Base-by-base conservation (phyloP, 2,329 filamentous ascomycete genomes). In the Knoxdaviesia capensis region DNA sequence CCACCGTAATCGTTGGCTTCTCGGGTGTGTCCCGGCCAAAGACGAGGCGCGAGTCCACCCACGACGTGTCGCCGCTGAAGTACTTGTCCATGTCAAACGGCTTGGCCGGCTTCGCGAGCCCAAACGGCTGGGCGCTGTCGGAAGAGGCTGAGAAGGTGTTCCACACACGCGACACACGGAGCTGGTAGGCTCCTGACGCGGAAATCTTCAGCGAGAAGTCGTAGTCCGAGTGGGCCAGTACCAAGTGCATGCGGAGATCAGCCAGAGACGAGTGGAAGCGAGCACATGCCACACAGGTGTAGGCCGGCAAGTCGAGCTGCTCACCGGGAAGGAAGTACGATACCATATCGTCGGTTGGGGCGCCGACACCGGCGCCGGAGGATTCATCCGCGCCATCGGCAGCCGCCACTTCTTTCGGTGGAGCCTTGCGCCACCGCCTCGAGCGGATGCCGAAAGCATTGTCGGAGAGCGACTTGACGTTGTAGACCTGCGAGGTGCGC, bases 401-500 rank as follows among this genome's bases (percentile, higher is more conserved):
- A n/a, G n/a, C n/a, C n/a, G n/a, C n/a, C n/a, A n/a, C n/a, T n/a
- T n/a, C n/a, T n/a, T n/a, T n/a, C n/a, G n/a, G n/a, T n/a, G n/a
- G n/a, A n/a, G n/a, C n/a, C n/a, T n/a, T n/a, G n/a, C n/a, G n/a
- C n/a, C n/a, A n/a, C n/a, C n/a, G n/a, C n/a, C n/a, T n/a, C n/a
- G n/a, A n/a, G n/a, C n/a, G n/a, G 62, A 35, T 68, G 4, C 71
- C 69, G 41, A 70, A 63, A 5, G 69, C 69, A 48, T 69, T 67
- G 48, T 71, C 69, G 52, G 66, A 75, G 10, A 77, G 56, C 8
- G 66, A 59, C 51, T 74, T 76, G 34, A 77, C 54, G 47, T 77
- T 77, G 51, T 77, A 77, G 28, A 64, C 62, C 45, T 68, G 66
- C 43, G 63, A 64, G 36, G 58, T 59, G 11, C 70, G 62, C 10